phyloP scores from a whole-genome alignment of 2,329 filamentous ascomycete genomes.

The Paecilomyces sp. region DNA sequence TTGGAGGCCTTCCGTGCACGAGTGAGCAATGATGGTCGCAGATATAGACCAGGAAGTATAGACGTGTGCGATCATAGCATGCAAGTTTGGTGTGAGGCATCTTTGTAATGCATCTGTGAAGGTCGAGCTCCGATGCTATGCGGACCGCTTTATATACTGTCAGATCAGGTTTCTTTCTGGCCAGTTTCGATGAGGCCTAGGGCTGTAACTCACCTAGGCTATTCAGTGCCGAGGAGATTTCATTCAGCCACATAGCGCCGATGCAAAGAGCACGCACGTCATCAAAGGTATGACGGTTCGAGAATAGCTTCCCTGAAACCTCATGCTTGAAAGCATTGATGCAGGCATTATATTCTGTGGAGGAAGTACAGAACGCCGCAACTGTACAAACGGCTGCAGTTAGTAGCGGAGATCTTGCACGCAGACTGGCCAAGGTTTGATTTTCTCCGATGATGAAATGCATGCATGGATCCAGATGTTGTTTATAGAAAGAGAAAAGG shows the following conservation, averaged over 20 bases:
- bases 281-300: conserved; percentile 13
- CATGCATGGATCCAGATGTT: conserved; percentile 23
- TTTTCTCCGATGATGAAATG: conserved; percentile 23
- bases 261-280: conserved; percentile 27
- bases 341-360: conserved; percentile 3
- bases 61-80: conserved; percentile 27
- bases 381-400: conserved; percentile 28
- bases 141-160: conserved; percentile 20
- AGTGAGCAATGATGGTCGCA: conserved; percentile 35
- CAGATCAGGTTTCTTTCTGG: no score
- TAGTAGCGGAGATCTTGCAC: conserved; percentile 22
- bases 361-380: conserved; percentile 13
- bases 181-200: not conserved
- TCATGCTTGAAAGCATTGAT: conserved; percentile 7
- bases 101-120: conserved; percentile 30
- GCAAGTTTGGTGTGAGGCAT: conserved; percentile 21
- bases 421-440: conserved; percentile 17
- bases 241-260: conserved; percentile 31
- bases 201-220: conserved; percentile 8
- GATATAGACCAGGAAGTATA: conserved; percentile 34
- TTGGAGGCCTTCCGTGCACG: conserved; percentile 28
- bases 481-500: conserved; percentile 15
- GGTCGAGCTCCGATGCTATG: conserved; percentile 32
- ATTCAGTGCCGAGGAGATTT: conserved; percentile 13
- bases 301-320: conserved; percentile 8